phyloP scores from a whole-genome alignment of 805 yeast genomes.

The Kodamaea jinghongensis region DNA sequence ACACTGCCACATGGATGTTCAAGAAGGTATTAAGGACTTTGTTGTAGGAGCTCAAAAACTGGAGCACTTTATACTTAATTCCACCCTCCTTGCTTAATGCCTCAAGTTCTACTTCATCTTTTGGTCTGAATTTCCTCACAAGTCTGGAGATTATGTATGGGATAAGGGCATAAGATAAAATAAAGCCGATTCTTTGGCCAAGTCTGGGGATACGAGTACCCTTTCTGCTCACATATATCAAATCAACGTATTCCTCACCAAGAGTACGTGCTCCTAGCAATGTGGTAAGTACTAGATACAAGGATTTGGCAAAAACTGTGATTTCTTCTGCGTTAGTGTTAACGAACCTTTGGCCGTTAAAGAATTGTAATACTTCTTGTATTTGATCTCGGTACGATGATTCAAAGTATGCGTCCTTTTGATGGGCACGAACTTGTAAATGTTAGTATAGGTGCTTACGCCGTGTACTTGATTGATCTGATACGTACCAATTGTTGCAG shows the following conservation, averaged over 20 bases:
- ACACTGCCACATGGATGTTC: conserved; percentile 74
- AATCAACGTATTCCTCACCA: conserved; percentile 93
- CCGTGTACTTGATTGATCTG: neutral
- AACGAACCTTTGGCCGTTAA: conserved; percentile 63
- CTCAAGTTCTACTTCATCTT: conserved; percentile 14
- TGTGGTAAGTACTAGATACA: conserved; percentile 76
- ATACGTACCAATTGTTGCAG: conserved; percentile 75
- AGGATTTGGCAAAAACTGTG: conserved; percentile 51
- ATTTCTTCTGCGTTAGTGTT: conserved; percentile 64
- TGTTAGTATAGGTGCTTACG: conserved; percentile 20
- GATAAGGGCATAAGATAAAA: conserved; percentile 56
- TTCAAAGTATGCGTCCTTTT: conserved; percentile 79
- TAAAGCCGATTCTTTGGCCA: conserved; percentile 52
- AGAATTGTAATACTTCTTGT: conserved; percentile 50
- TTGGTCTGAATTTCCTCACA: conserved; percentile 22
- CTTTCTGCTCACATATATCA: conserved; percentile 56
- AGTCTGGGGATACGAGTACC: conserved; percentile 51
- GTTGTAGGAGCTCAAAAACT: conserved; percentile 38
- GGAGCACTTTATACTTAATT: conserved; percentile 7
- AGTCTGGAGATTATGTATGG: conserved; percentile 52
- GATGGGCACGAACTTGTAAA: conserved; percentile 71
- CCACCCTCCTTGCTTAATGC: conserved; percentile 1
- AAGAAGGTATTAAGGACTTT: conserved; percentile 50
- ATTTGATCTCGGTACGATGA: conserved; percentile 52
- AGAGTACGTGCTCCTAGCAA: conserved; percentile 72